These are phyloP conservation scores for Lagerstroemia speciosa DNA, from an alignment of 345 rosid genomes.

Conservation along the genomic window DNA sequence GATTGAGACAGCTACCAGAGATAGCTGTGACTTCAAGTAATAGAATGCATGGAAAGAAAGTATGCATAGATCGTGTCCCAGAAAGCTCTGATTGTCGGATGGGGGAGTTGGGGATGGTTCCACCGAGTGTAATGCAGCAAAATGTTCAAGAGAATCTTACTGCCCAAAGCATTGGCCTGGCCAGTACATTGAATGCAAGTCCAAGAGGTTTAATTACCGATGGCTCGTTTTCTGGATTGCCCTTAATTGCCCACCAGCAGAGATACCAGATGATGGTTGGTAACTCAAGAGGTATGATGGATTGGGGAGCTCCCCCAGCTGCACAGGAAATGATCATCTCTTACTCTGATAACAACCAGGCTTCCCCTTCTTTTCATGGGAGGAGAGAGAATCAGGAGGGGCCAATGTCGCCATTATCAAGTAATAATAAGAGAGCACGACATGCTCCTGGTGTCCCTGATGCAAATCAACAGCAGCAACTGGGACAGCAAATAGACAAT, in stretches of 20 bases:
- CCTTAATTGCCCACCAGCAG: conserved; percentile 42
- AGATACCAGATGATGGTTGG: conserved; percentile 51
- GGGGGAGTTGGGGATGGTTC: conserved; percentile 37
- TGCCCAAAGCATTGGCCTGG: conserved; percentile 49
- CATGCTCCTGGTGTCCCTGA: conserved; percentile 42
- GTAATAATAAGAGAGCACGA: conserved; percentile 56
- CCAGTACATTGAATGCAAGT: conserved; percentile 37
- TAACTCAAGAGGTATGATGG: conserved; percentile 49
- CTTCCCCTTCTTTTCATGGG: conserved; percentile 42
- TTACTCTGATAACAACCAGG: conserved; percentile 42
- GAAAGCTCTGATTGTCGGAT: conserved; percentile 52
- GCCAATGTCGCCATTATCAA: conserved; percentile 50
- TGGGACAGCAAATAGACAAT: conserved; percentile 47
- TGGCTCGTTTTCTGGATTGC: conserved; percentile 35
- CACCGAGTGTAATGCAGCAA: conserved; percentile 45
- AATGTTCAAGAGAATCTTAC: conserved; percentile 48
- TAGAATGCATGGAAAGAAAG: conserved; percentile 68
- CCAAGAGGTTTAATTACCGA: conserved; percentile 49
- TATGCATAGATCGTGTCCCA: conserved; percentile 57
- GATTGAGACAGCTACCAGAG: conserved; percentile 62
- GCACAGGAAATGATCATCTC: conserved; percentile 64
- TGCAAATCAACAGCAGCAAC: conserved; percentile 59
- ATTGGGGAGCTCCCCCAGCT: conserved; percentile 56
- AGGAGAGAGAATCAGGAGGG: conserved; percentile 75
- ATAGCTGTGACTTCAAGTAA: conserved; percentile 46